Base-by-base conservation (phyloP, 257 asterid genomes). In the Solanum sparsipilum region DNA sequence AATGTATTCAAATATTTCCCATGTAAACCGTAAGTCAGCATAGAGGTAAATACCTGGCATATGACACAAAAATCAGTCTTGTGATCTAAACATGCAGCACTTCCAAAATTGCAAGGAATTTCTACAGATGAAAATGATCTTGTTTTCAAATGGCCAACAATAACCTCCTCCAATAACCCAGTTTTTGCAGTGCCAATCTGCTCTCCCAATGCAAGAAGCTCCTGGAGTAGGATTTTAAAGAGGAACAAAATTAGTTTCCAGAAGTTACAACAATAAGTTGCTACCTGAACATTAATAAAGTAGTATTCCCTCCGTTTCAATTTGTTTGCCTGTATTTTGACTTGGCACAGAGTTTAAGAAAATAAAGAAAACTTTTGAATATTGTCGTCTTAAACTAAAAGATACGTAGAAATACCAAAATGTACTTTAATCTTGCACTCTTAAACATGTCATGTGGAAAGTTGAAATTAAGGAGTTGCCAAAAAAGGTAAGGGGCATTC, bases 181-280 rank as follows among this genome's bases (percentile, higher is more conserved):
- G 98, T 93, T 87, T 92, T 94, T 83, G 95, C 98, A 63, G 93
- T 92, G 76, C 99, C 99, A 60, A 95, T 96, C 91, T 92, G 98
- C 90, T 95, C 98, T 86, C 95, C 99, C 90, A 95, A 85, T 36
- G 95, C 98, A 89, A 95, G 98, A 91, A 96, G 98, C 94, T 96
- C 98, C 98, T 96, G 94, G 74, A 36, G 67, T 58, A 68, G 56
- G 89, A 87, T 75, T 35, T 75, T 27, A 46, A 82, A 63, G 81
- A 36, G 72, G 65, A 36, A n/a, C 15, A 34, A 44, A 72, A 31
- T 72, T 70, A 34, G 29, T 52, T 70, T 86, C 72, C 71, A 46
- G 25, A 86, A 86, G 88, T 71, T 41, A 20, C 9, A 71, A 39
- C 76, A 81, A 9, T 48, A 48, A 15, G 34, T 25, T 79, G 63